Conservation (phyloP, 345 rosid species). For the Gossypium turneri region DNA sequence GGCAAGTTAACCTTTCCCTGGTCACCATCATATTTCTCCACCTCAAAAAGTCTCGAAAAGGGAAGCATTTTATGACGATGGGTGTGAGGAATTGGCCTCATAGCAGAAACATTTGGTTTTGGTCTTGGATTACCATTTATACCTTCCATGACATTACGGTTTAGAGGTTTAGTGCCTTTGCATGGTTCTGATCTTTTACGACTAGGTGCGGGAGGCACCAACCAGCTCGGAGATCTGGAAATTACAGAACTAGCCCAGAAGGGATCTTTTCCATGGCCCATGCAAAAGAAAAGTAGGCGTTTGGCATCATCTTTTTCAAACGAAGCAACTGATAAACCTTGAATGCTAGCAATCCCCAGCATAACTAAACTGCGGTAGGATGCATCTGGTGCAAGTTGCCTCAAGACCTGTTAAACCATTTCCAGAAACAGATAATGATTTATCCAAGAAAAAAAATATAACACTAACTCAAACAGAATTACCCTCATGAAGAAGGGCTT, state of each 20-base stretch:
- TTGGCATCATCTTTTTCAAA: constrained; percentile 94
- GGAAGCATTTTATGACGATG: constrained; percentile 75
- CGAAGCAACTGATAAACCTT: constrained; percentile 92
- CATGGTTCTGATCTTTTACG: constrained; percentile 60
- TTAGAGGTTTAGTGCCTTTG: constrained; percentile 43
- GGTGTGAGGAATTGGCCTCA: constrained; percentile 91
- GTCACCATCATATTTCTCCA: constrained; percentile 73
- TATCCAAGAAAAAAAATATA: background rate
- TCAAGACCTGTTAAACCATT: constrained; percentile 57
- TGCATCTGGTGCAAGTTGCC: constrained; percentile 88
- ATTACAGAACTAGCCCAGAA: constrained; percentile 27
- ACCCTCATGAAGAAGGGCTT: background rate
- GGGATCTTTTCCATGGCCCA: constrained; percentile 38
- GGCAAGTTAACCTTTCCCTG: constrained; percentile 60
- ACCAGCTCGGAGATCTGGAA: constrained; percentile 65
- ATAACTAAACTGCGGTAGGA: constrained; percentile 83
- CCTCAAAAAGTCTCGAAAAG: constrained; percentile 65
- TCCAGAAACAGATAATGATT: constrained; percentile 6
- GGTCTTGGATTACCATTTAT: constrained; percentile 52
- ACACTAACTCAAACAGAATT: background rate
- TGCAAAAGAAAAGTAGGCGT: constrained; percentile 83
- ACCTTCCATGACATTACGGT: constrained; percentile 27
- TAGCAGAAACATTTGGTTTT: constrained; percentile 59
- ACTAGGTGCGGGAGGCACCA: constrained; percentile 74
- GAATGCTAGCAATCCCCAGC: constrained; percentile 94